A percentile compares a stretch with the other conserved stretches of the same genome.
These are phyloP conservation scores for Periconia sp. DNA, from an alignment of 2,329 filamentous ascomycete species.

Conservation along the genomic window DNA sequence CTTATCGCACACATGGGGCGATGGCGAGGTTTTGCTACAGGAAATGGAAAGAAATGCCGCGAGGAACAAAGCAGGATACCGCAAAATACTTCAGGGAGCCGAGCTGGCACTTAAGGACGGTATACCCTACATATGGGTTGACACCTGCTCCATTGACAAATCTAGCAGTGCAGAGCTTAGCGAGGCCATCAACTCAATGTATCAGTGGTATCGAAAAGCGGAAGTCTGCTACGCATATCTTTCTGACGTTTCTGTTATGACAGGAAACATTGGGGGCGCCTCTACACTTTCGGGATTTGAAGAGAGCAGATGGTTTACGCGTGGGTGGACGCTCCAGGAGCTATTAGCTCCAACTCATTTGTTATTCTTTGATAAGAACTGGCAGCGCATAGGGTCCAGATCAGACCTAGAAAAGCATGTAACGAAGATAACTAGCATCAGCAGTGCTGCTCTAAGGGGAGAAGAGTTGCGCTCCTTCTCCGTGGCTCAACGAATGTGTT, in stretches of 20 bases:
- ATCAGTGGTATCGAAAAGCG: neutral
- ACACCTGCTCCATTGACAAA: neutral
- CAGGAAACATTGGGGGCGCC: neutral
- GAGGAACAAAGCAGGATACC: neutral
- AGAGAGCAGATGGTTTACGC: too few relatives aligned
- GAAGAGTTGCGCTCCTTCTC: neutral
- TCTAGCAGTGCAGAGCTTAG: neutral
- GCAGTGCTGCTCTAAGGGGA: neutral
- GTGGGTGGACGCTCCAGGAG: too few relatives aligned
- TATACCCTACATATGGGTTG: neutral
- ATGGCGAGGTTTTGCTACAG: neutral
- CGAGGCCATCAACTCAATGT: too few relatives aligned
- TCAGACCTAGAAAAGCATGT: neutral
- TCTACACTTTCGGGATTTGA: neutral
- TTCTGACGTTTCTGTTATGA: neutral
- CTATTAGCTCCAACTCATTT: constrained; percentile 12
- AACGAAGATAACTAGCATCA: neutral
- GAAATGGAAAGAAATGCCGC: neutral
- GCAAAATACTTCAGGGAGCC: neutral
- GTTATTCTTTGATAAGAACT: constrained; percentile 6
- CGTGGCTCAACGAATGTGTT: neutral
- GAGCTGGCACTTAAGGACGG: neutral
- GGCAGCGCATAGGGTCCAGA: constrained; percentile 1
- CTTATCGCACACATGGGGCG: constrained; percentile 4
- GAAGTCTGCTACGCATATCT: neutral